Evolutionary conservation across 108 stramenopile species (phyloP).

Genomic region (Stephanodiscus minutulus): DNA sequence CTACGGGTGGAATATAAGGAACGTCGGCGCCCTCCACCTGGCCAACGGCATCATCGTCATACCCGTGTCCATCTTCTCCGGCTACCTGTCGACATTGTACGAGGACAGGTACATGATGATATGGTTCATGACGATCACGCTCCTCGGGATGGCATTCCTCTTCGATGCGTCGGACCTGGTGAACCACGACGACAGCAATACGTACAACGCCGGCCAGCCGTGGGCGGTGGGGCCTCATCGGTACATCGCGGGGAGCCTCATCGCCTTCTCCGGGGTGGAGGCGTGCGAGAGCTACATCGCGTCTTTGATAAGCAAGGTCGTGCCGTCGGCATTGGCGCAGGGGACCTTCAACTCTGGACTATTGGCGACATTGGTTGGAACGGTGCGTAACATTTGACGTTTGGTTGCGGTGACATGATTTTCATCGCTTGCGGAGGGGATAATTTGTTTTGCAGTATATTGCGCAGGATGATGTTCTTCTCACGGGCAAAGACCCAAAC

Average conservation of each 20-base stretch:
- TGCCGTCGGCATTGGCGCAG: constrained; percentile 41
- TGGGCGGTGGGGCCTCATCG: constrained; percentile 32
- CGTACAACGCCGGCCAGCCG: constrained; percentile 33
- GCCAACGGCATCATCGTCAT: constrained; percentile 51
- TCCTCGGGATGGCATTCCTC: constrained; percentile 38
- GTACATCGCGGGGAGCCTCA: constrained; percentile 44
- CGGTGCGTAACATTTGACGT: constrained; percentile 6
- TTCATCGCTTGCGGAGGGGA: not conserved
- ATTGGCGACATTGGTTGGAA: constrained; percentile 28
- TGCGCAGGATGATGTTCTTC: constrained; percentile 8
- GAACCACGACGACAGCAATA: constrained; percentile 26
- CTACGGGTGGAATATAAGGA: constrained; percentile 46
- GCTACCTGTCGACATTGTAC: constrained; percentile 36
- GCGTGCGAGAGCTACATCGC: constrained; percentile 46
- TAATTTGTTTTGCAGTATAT: not conserved
- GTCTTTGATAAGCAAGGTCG: constrained; percentile 47
- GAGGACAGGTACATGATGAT: constrained; percentile 43
- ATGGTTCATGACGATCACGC: constrained; percentile 36
- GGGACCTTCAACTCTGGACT: constrained; percentile 53
- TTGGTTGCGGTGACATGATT: not conserved
- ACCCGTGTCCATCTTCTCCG: constrained; percentile 37
- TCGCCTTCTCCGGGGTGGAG: constrained; percentile 45
- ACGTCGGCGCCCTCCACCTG: constrained; percentile 41
- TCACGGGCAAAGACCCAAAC: not conserved
- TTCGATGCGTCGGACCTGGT: constrained; percentile 36